Evolutionary conservation across 169 alveolate genomes (phyloP).

Genomic region (Amoebophrya sp.): DNA sequence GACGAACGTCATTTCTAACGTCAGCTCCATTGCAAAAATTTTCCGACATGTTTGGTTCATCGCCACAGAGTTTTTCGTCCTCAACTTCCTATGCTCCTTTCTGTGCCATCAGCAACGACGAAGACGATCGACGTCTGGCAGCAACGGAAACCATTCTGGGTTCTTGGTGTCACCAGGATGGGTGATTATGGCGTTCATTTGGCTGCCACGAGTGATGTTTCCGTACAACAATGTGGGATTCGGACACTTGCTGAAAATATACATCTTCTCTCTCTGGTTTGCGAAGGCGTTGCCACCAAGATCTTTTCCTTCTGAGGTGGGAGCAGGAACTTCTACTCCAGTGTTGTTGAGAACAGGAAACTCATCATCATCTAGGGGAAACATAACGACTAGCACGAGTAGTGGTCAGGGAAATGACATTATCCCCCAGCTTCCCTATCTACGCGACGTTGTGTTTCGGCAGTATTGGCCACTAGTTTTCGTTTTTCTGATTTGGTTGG

Average conservation of each 20-base stretch:
- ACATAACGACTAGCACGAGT: no score
- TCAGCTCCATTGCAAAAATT: no score
- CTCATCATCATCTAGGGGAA: no score
- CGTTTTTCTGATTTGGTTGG: neutral
- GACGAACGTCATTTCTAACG: no score
- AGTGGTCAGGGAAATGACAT: no score
- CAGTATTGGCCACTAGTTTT: neutral
- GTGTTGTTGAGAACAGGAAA: no score
- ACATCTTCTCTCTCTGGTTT: neutral
- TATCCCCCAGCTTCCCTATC: neutral
- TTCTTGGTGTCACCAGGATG: neutral
- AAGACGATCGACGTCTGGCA: neutral
- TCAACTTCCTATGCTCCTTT: neutral
- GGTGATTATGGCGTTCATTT: neutral
- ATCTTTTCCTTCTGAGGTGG: no score
- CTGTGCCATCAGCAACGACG: no score
- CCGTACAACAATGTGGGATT: neutral
- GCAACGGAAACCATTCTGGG: neutral
- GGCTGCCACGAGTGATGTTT: neutral
- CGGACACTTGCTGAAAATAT: neutral
- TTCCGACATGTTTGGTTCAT: no score
- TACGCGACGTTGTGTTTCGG: neutral
- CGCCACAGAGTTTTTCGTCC: no score
- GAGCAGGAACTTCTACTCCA: no score
- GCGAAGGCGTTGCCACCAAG: neutral